Evolutionary conservation across 345 rosid species (phyloP), one percentile per base, ranked within the genome.

Genomic region (Corchorus capsularis): DNA sequence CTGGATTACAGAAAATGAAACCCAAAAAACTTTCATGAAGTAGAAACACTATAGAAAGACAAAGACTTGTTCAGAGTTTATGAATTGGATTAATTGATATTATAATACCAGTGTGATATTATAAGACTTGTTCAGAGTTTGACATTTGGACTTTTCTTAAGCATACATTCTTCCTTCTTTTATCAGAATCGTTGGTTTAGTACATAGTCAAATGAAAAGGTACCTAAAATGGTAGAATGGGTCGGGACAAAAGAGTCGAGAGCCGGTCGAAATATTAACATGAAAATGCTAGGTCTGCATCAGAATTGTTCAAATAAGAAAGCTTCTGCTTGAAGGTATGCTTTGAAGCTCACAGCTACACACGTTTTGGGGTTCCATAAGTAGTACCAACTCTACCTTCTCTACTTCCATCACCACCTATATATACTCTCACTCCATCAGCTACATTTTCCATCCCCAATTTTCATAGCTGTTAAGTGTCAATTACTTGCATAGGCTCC

Each of bases 321-420:
- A 63, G 63, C 65, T 71, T 71, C 72, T 63, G 56, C 34, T 27
- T 3, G 2, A 10, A 17, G 64, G 10, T 12, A 20, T 4, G 56
- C 37, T 45, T 34, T 0, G 46, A 43, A 64, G 56, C 37, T 77
- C 63, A 63, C 80, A 68, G 69, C 68, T 50, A 13, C 19, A 74
- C 82, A 6, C 66, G 78, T 6, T 74, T 52, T 41, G 32, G 72
- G 75, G 32, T 41, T 52, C 14, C 62, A 5, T 43, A 61, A 69
- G 77, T 69, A 49, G 22, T 50, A 65, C 81, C 77, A 46, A 78
- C 73, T 67, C 63, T 50, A 59, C 32, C 63, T 14, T 50, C 69
- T 22, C 50, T 62, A 9, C n/a, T 7, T n/a, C 8, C 4, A 43
- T 27, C 22, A 22, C 63, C 37, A 16, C 75, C 71, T 69, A 79